phyloP scores from a whole-genome alignment of 805 yeast species.

The Metschnikowia reukaufii region DNA sequence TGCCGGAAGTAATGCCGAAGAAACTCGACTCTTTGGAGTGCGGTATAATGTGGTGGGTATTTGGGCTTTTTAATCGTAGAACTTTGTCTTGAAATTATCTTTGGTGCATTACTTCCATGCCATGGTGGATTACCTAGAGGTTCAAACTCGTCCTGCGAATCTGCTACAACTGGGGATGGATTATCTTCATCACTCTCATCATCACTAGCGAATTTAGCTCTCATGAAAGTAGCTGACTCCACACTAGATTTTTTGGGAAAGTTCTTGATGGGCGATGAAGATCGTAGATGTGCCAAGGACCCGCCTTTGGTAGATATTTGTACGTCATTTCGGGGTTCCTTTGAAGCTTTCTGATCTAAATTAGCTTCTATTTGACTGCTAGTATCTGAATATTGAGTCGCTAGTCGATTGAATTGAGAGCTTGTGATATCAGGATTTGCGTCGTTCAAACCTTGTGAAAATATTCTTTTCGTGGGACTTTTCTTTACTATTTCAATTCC shows the following conservation, averaged over 20 bases:
- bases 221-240: not conserved
- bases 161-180: constrained; percentile 10
- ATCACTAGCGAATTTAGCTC: constrained; percentile 10
- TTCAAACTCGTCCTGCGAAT: constrained; percentile 23
- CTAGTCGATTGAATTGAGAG: constrained; percentile 21
- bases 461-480: not conserved
- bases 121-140: constrained; percentile 12
- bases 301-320: not conserved
- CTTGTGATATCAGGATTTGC: constrained; percentile 15
- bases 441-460: not conserved
- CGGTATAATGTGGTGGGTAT: constrained; percentile 25
- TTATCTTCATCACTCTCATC: constrained; percentile 9
- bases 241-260: not conserved
- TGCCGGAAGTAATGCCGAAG: constrained; percentile 26
- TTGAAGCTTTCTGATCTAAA: not conserved
- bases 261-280: constrained; percentile 5
- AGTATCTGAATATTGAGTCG: constrained; percentile 23
- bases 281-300: not conserved
- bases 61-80: not conserved
- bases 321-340: not conserved
- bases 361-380: constrained; percentile 11
- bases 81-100: not conserved
- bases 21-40: constrained; percentile 35
- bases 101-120: not conserved
- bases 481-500: not conserved